These are phyloP conservation scores for Phytophthora quininea DNA, from an alignment of 352 stramenopile genomes.

Conservation along the genomic window DNA sequence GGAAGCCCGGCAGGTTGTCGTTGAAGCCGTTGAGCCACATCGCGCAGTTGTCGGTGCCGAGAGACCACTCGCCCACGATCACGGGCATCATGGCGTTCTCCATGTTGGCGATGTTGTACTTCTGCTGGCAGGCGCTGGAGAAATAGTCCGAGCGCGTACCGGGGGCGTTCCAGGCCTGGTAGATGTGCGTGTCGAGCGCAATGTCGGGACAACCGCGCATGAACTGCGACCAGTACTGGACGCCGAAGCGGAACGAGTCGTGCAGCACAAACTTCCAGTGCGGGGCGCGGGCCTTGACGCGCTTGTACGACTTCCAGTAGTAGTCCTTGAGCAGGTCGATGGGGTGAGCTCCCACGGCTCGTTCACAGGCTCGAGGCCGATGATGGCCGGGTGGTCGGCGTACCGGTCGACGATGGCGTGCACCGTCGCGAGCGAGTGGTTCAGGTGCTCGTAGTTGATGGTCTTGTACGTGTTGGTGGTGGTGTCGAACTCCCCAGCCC, in stretches of 20 bases:
- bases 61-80: conserved; percentile 95
- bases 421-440: conserved; percentile 91
- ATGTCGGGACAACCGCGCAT: conserved; percentile 91
- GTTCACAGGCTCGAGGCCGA: conserved; percentile 95
- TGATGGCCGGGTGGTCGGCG: conserved; percentile 82
- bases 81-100: conserved; percentile 93
- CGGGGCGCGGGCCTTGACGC: conserved; percentile 90
- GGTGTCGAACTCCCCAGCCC: conserved; percentile 91
- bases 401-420: conserved; percentile 90
- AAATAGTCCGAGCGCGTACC: conserved; percentile 85
- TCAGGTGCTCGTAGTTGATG: conserved; percentile 93
- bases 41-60: conserved; percentile 84
- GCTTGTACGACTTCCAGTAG: conserved; percentile 97
- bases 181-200: conserved; percentile 96
- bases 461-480: conserved; percentile 83
- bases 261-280: conserved; percentile 97
- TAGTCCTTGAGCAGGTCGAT: conserved; percentile 93
- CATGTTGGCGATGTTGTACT: conserved; percentile 89
- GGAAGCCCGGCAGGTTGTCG: conserved; percentile 91
- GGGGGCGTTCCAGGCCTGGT: conserved; percentile 89
- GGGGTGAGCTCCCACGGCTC: conserved; percentile 96
- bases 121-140: conserved; percentile 90
- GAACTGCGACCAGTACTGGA: conserved; percentile 74
- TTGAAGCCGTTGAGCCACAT: conserved; percentile 90
- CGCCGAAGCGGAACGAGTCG: conserved; percentile 94